phyloP scores from a whole-genome alignment of 805 yeast species.

The Lipomyces japonicus region DNA sequence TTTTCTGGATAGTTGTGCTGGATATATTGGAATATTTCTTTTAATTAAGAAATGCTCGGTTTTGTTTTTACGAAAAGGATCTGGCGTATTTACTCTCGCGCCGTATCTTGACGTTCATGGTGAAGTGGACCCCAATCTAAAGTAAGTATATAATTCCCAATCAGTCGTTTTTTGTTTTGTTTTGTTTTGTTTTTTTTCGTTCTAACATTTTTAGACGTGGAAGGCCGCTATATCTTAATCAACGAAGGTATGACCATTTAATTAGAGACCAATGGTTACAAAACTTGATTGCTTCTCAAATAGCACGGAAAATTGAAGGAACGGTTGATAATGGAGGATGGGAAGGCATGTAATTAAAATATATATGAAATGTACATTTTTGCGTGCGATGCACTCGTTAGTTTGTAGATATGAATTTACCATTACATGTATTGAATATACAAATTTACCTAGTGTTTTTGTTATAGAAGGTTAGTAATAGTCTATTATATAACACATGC shows the following conservation, averaged over 20 bases:
- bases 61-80: conserved; percentile 61
- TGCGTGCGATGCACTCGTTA: too few species aligned
- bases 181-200: background rate
- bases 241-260: conserved; percentile 60
- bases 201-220: conserved; percentile 43
- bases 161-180: background rate
- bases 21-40: conserved; percentile 66
- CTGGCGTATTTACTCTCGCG: conserved; percentile 79
- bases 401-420: too few species aligned
- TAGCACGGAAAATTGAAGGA: conserved; percentile 77
- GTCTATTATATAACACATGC: background rate
- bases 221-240: conserved; percentile 65
- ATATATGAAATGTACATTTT: too few species aligned
- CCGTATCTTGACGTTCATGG: conserved; percentile 88
- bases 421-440: too few species aligned
- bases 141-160: conserved; percentile 24
- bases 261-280: conserved; percentile 68
- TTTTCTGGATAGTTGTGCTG: conserved; percentile 44
- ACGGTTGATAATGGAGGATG: conserved; percentile 89
- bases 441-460: background rate
- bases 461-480: background rate
- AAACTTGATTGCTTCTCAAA: conserved; percentile 70
- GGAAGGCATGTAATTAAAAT: conserved; percentile 54
- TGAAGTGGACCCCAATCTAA: conserved; percentile 70
- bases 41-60: conserved; percentile 66